Evolutionary conservation across 345 rosid species (phyloP), one percentile per base, ranked within the genome.

Genomic region (Hevea brasiliensis): DNA sequence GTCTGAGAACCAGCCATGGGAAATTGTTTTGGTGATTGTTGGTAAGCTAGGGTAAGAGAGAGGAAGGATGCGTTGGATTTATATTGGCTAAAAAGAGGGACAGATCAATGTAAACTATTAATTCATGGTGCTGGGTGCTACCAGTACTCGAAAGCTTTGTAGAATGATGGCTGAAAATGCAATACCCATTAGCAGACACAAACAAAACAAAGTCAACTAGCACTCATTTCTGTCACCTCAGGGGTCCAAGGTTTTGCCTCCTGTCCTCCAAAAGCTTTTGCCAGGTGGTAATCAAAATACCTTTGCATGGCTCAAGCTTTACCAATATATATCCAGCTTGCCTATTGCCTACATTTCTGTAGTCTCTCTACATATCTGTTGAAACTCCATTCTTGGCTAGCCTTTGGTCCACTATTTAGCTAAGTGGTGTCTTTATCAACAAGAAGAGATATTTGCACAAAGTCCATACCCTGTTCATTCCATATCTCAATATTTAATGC

Each of bases 71-170:
- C 20, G 67, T 54, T 17, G 24, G 77, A 78, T 83, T 84, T 86
- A 80, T 86, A 84, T 67, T 77, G 32, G 74, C 14, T 53, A 21
- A 54, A 69, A 53, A 45, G 73, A 17, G 63, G 55, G 68, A 5
- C 23, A 40, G 50, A 20, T 3, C 62, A 23, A 47, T 15, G 35
- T 27, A 6, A 59, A 23, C 51, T 26, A 73, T 77, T 21, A 32
- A 26, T 79, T 81, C 63, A 63, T 75, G 72, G 67, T 70, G 81
- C 74, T 58, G 59, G 78, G 69, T 70, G 79, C 77, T 58, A 65
- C 63, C 74, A 74, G 62, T 15, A 79, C 74, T 77, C 78, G 72
- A 78, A 77, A 67, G 75, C 83, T 72, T 80, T 26, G 73, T n/a
- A 68, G 77, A 80, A 65, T 60, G 58, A 53, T 51, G 59, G 44